Percentiles rank a stretch among this genome's conserved stretches.
Evolutionary conservation across 495 filamentous ascomycete species (phyloP).

Genomic region (Penicillium cinerascens): DNA sequence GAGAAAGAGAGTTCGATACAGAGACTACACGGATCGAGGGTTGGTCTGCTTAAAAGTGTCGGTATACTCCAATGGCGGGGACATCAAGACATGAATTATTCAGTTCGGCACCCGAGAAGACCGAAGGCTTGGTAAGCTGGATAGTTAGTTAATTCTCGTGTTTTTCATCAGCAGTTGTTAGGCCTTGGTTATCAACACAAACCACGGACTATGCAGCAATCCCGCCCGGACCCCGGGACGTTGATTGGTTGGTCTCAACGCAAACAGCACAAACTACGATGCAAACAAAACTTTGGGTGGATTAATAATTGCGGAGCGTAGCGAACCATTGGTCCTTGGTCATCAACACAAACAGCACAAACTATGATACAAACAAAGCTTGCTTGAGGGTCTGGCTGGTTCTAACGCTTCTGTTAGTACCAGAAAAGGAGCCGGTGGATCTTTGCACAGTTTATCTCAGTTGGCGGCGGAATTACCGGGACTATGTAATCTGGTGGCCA

Average conservation of each 20-base stretch:
- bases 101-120: conserved; percentile 1
- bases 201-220: background rate
- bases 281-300: background rate
- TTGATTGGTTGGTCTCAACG: background rate
- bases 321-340: background rate
- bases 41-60: background rate
- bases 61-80: background rate
- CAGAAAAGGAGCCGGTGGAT: conserved; percentile 10
- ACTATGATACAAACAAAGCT: conserved; percentile 1
- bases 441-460: conserved; percentile 6
- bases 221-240: background rate
- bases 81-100: background rate
- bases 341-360: conserved; percentile 3
- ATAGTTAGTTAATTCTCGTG: background rate
- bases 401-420: conserved; percentile 3
- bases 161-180: background rate
- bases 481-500: conserved; percentile 1
- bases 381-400: conserved; percentile 9
- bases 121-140: conserved; percentile 2
- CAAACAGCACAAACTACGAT: background rate
- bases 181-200: background rate
- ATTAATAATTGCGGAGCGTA: background rate
- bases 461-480: conserved; percentile 7
- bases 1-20: background rate
- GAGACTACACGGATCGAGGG: background rate